phyloP scores from a whole-genome alignment of 495 filamentous ascomycete genomes.

The Neohortaea acidophila region DNA sequence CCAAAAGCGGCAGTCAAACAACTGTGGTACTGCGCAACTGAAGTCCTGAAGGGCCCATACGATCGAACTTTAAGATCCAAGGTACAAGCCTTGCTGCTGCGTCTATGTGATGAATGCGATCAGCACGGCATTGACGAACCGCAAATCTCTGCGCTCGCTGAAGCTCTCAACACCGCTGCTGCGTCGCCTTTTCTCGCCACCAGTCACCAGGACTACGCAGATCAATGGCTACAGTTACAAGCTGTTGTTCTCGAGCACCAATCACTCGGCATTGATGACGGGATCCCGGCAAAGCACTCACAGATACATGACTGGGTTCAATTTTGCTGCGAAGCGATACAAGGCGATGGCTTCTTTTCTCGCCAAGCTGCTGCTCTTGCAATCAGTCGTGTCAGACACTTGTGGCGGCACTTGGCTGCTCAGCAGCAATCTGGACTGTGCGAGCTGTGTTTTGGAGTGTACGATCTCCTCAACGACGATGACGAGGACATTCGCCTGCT shows the following conservation, averaged over 20 bases:
- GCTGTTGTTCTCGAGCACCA: conserved; percentile 1
- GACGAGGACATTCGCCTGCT: conserved; percentile 70
- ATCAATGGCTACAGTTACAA: conserved; percentile 7
- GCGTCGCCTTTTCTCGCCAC: too few relatives aligned
- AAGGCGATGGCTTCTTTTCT: neutral
- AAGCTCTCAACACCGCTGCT: too few relatives aligned
- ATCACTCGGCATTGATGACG: neutral
- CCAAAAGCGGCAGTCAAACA: too few relatives aligned
- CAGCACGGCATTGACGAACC: too few relatives aligned
- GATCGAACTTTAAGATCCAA: too few relatives aligned
- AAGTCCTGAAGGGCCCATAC: too few relatives aligned
- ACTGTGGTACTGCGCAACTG: too few relatives aligned
- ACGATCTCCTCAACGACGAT: conserved; percentile 66
- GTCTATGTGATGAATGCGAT: neutral
- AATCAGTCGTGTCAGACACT: neutral
- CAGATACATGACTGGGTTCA: neutral
- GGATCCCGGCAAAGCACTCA: neutral
- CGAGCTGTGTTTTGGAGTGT: conserved; percentile 35
- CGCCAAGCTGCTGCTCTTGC: conserved; percentile 9
- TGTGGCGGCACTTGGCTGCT: neutral
- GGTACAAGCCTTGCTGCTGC: neutral
- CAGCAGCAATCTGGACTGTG: neutral
- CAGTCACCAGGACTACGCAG: neutral
- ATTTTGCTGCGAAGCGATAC: neutral
- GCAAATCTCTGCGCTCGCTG: too few relatives aligned